A percentile compares a stretch with the other conserved stretches of the same genome.
Conservation (phyloP, 306 rosid genomes). For the Quercus agrifolia region DNA sequence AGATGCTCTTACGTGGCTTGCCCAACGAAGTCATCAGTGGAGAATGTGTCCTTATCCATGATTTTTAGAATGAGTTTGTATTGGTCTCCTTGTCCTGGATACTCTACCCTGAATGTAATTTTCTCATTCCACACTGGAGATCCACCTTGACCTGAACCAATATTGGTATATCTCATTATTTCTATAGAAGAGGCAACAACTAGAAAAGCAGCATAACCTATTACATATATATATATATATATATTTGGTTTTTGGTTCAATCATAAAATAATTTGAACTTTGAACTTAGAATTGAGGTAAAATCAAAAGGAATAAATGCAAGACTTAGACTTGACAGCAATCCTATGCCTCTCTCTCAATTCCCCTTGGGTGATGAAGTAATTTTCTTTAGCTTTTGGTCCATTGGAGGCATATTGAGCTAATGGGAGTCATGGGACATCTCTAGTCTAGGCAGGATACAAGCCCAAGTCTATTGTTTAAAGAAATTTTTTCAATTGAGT, state of each 20-base stretch:
- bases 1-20: constrained; percentile 50
- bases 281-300: background rate
- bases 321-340: no score
- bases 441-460: no score
- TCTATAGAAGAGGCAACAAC: background rate
- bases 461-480: no score
- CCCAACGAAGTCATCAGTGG: constrained; percentile 69
- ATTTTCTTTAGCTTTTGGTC: no score
- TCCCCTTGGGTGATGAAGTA: no score
- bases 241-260: no score
- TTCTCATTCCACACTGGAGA: constrained; percentile 82
- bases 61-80: constrained; percentile 64
- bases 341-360: no score
- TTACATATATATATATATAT: no score
- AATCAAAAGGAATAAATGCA: background rate
- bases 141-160: constrained; percentile 59
- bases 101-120: constrained; percentile 63
- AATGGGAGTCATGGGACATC: no score
- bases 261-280: background rate
- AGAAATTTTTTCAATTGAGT: no score
- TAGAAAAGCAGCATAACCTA: background rate
- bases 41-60: constrained; percentile 76
- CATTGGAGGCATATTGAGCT: no score
- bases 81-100: constrained; percentile 67
- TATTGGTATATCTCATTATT: background rate